phyloP scores from a whole-genome alignment of 164 flowering plant species.

The Magnolia sinica region DNA sequence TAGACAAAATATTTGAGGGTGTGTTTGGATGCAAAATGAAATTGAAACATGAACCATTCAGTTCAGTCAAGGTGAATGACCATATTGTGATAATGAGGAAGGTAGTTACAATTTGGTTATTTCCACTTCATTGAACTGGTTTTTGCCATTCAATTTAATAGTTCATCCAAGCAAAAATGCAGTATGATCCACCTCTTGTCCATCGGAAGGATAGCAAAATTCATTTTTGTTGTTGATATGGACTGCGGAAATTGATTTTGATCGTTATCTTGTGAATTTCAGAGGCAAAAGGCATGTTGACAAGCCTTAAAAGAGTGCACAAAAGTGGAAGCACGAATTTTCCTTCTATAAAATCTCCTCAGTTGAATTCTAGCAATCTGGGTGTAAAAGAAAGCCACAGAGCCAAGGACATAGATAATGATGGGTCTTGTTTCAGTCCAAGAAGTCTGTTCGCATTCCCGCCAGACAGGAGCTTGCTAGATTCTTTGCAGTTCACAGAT shows the following conservation, averaged over 20 bases:
- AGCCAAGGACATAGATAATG: conserved; percentile 44
- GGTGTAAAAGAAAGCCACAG: conserved; percentile 33
- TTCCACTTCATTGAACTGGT: too few relatives aligned
- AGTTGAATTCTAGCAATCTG: conserved; percentile 4
- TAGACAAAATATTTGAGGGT: too few relatives aligned
- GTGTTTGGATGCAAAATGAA: too few relatives aligned
- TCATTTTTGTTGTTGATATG: neutral
- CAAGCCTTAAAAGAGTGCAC: conserved; percentile 44
- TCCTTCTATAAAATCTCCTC: conserved; percentile 7
- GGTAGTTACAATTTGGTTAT: too few relatives aligned
- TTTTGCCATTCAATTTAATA: too few relatives aligned
- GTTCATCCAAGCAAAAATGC: neutral
- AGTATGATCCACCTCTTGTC: neutral
- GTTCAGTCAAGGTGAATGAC: too few relatives aligned
- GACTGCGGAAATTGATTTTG: neutral
- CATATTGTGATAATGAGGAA: too few relatives aligned
- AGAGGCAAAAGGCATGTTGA: conserved; percentile 47
- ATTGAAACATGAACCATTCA: too few relatives aligned
- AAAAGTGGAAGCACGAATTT: neutral
- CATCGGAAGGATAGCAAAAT: neutral
- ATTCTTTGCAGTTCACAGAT: conserved; percentile 46
- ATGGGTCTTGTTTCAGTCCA: conserved; percentile 59
- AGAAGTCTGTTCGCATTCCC: conserved; percentile 64
- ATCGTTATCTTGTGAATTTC: conserved; percentile 19
- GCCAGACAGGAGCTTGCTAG: conserved; percentile 55